Evolutionary conservation across 208 protist genomes (phyloP).

Genomic region (Trypanosoma platydactyli): DNA sequence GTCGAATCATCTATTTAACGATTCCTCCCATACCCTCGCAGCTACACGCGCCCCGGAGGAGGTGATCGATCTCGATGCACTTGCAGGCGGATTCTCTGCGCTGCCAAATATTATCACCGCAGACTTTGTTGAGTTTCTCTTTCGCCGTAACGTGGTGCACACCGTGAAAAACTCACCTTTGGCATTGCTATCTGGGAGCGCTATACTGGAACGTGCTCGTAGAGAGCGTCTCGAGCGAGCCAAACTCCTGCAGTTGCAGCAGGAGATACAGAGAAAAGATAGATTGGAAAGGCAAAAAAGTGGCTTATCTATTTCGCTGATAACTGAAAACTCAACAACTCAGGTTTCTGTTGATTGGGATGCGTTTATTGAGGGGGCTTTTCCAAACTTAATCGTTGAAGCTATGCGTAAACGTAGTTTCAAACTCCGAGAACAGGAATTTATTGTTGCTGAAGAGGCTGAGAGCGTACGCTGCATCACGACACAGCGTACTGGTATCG

Average conservation of each 20-base stretch:
- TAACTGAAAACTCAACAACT: conserved; percentile 8
- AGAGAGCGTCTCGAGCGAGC: conserved; percentile 56
- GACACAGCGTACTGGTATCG: conserved; percentile 63
- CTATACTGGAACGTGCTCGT: conserved; percentile 61
- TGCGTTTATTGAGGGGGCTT: conserved; percentile 60
- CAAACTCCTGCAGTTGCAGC: conserved; percentile 16
- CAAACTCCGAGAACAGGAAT: conserved; percentile 30
- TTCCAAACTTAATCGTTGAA: conserved; percentile 47
- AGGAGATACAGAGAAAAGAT: conserved; percentile 9
- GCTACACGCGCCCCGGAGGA: conserved; percentile 11
- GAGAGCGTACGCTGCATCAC: conserved; percentile 41
- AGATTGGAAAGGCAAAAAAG: not conserved
- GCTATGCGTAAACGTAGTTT: conserved; percentile 39
- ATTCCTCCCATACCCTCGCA: not conserved
- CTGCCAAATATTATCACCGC: conserved; percentile 31
- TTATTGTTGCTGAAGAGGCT: conserved; percentile 4
- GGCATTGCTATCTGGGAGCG: conserved; percentile 52
- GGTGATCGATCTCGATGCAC: conserved; percentile 20
- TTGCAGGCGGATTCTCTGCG: not conserved
- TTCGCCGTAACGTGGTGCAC: conserved; percentile 56
- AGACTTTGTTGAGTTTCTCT: conserved; percentile 71
- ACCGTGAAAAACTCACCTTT: conserved; percentile 60
- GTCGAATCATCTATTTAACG: not conserved
- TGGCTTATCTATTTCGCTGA: not conserved
- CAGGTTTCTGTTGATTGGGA: conserved; percentile 44